Conservation (phyloP, 1,139 yeast genomes). For the Geotrichum macrosporum region DNA sequence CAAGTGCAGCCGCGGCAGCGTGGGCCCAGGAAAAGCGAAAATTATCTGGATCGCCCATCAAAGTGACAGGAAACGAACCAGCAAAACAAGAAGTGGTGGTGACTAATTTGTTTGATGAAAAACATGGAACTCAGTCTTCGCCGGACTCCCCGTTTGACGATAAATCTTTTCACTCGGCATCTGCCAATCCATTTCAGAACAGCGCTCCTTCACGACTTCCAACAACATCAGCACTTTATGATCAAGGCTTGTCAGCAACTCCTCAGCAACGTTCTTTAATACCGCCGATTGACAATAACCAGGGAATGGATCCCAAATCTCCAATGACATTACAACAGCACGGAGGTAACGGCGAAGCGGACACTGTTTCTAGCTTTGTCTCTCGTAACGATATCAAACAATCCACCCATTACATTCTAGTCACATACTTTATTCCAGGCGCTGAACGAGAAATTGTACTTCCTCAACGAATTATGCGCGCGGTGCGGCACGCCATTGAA, state of each 20-base stretch:
- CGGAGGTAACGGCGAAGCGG: conserved; percentile 5
- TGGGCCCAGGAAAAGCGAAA: conserved; percentile 19
- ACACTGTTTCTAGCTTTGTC: conserved; percentile 34
- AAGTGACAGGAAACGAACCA: conserved; percentile 14
- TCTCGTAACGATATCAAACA: conserved; percentile 63
- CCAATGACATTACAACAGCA: not conserved
- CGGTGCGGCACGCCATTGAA: conserved; percentile 63
- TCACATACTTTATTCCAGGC: conserved; percentile 72
- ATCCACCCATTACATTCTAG: conserved; percentile 65
- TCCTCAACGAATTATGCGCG: conserved; percentile 60
- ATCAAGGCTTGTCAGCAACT: no score
- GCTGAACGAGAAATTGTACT: conserved; percentile 71
- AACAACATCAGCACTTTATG: conserved; percentile 1
- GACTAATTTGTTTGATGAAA: not conserved
- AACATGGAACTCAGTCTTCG: conserved; percentile 1
- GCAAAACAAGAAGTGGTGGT: not conserved
- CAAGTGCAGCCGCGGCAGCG: conserved; percentile 12
- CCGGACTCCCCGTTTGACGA: conserved; percentile 11
- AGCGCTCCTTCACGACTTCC: not conserved
- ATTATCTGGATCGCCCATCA: conserved; percentile 21
- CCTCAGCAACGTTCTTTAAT: not conserved
- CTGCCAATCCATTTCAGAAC: not conserved
- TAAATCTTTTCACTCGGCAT: not conserved
- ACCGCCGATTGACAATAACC: not conserved
- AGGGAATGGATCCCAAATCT: not conserved